Conservation (phyloP, 2,329 filamentous ascomycete genomes). For the Colletotrichum magnum region DNA sequence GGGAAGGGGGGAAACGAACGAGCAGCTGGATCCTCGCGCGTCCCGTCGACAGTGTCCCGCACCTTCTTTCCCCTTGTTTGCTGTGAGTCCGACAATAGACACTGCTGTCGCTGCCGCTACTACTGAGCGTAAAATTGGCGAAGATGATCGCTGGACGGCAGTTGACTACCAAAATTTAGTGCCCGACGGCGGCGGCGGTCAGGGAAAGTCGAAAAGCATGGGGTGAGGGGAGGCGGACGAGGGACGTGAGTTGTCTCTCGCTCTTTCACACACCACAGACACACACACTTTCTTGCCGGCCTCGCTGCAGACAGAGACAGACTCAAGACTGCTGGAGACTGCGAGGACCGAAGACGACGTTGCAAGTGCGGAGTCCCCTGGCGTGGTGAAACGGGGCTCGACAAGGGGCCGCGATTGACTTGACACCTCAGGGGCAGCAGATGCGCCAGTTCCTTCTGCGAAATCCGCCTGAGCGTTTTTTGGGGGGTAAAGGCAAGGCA, state of each 20-base stretch:
- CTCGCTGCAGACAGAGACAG: not conserved
- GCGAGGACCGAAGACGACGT: constrained; percentile 35
- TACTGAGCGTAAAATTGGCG: not conserved
- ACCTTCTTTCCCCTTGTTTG: not conserved
- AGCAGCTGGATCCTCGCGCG: constrained; percentile 15
- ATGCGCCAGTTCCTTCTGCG: constrained; percentile 30
- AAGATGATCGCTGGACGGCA: constrained; percentile 20
- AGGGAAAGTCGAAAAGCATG: constrained; percentile 30
- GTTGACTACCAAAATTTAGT: constrained; percentile 29
- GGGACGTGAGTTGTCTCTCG: constrained; percentile 6
- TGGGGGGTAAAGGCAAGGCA: not conserved
- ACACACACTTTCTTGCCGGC: not conserved
- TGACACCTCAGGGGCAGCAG: constrained; percentile 46
- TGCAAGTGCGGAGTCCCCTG: constrained; percentile 40
- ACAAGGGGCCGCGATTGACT: constrained; percentile 42
- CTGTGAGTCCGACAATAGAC: not conserved
- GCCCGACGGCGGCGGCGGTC: constrained; percentile 21
- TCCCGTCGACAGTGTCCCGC: constrained; percentile 13
- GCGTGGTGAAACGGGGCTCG: constrained; percentile 41
- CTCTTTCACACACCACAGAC: not conserved
- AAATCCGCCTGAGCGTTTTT: constrained; percentile 39
- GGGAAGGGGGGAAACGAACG: constrained; percentile 23
- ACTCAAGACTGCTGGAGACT: constrained; percentile 10
- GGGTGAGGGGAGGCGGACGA: constrained; percentile 13
- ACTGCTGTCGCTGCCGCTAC: constrained; percentile 5